Evolutionary conservation across 352 stramenopile genomes (phyloP), one percentile per base, ranked within the genome.

Genomic region (Globisporangium iwayamae): DNA sequence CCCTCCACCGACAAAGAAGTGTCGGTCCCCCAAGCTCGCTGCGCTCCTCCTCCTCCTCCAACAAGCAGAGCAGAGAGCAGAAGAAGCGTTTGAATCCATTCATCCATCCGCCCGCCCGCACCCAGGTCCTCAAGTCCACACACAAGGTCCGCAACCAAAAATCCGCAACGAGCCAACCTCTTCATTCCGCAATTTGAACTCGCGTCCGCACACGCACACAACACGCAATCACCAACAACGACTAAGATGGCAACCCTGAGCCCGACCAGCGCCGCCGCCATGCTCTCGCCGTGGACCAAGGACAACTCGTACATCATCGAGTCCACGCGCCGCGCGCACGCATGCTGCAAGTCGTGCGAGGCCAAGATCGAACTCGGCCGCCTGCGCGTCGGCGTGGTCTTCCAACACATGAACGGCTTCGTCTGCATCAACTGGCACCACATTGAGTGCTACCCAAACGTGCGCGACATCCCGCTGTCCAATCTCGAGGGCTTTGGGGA

Each of bases 401-500:
- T 83, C 66, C 83, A 91, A 69, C 83, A 93, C 67, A 80, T 80
- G 68, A 90, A 90, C 61, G 83, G 83, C 65, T 93, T 90, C 66
- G 76, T 90, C 30, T 91, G 83, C 72, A 91, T 93, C 66, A 91
- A 93, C 69, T 93, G 83, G 83, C 81, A 93, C 69, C 83, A 93
- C 67, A 70, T 93, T 62, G 80, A 91, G 70, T 93, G 83, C 72
- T 93, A 90, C 67, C 75, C 78, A 62, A 68, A 75, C 46, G 78
- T 89, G 52, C 46, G 69, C 41, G 65, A 75, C 54, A 89, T 93
- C 45, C 78, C 79, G 41, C 66, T 91, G n/a, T 46, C 71, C 32
- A 83, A 78, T 56, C 73, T 93, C 38, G 83, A 93, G 63, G 83
- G 83, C 20, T 93, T 88, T 63, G 63, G 54, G n/a, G 82, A 93